Conservation (phyloP, 2,329 filamentous ascomycete species). For the Tolypocladium inflatum region DNA sequence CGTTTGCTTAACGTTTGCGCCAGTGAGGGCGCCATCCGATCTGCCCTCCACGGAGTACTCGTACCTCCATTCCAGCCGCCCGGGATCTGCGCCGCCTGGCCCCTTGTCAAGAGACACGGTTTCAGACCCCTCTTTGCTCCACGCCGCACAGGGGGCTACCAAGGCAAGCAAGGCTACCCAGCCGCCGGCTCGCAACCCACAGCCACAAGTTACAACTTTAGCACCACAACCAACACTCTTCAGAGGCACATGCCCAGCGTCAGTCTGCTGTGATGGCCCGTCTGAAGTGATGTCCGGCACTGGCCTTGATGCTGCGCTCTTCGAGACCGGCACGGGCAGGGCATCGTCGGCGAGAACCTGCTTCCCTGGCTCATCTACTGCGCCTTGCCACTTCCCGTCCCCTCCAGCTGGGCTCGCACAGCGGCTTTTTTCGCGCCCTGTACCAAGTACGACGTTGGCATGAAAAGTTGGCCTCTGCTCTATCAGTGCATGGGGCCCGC, state of each 20-base stretch:
- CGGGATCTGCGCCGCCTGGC: background rate
- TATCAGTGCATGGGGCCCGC: conserved; percentile 5
- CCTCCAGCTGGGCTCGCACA: background rate
- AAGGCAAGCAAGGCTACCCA: no score
- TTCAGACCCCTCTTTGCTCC: background rate
- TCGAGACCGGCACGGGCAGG: background rate
- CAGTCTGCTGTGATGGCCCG: background rate
- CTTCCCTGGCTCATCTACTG: background rate
- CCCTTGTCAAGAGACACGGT: background rate
- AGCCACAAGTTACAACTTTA: no score
- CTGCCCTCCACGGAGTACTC: background rate
- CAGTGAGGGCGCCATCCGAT: background rate
- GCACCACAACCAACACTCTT: no score
- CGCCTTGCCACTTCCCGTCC: background rate
- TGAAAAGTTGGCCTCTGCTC: background rate
- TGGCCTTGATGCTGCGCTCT: background rate
- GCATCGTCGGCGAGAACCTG: background rate
- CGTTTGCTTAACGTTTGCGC: background rate
- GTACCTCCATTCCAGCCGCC: background rate
- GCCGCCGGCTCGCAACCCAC: no score
- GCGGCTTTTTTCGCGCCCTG: background rate
- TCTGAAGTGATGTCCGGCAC: background rate
- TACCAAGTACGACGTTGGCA: background rate
- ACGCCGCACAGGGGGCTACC: background rate
- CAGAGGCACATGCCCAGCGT: background rate